Percentiles rank a stretch among this genome's conserved stretches.
Evolutionary conservation across 768 basidiomycete species (phyloP).

Genomic region (Chalciporus pseudorubinellus): DNA sequence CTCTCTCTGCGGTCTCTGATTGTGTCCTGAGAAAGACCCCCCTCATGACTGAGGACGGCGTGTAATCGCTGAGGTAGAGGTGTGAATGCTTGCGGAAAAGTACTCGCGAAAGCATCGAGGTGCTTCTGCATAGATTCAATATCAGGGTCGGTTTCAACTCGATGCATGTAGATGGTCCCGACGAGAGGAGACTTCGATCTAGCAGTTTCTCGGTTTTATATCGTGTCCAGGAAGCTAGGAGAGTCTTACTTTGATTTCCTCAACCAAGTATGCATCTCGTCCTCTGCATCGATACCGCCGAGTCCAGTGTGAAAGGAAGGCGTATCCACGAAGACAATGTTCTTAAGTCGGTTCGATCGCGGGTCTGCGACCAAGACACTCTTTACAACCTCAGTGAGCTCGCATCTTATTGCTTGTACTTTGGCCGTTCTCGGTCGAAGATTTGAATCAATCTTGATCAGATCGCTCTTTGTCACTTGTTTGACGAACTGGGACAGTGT

Average conservation of each 20-base stretch:
- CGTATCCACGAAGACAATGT: slow-evolving; percentile 20
- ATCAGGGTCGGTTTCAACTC: neutral
- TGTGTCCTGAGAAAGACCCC: fast-evolving
- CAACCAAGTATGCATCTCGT: slow-evolving; percentile 7
- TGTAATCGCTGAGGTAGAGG: neutral
- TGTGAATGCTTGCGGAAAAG: slow-evolving; percentile 6
- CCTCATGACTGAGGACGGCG: slow-evolving; percentile 10
- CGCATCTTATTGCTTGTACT: slow-evolving; percentile 14
- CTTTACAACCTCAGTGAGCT: slow-evolving; percentile 10
- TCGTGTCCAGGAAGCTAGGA: too few relatives aligned
- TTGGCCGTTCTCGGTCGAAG: slow-evolving; percentile 5
- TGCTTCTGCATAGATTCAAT: neutral
- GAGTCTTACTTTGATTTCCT: neutral
- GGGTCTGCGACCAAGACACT: neutral
- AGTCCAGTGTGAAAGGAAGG: slow-evolving; percentile 20
- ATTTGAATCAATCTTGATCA: neutral
- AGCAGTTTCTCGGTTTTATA: neutral
- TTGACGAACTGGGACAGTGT: slow-evolving; percentile 9
- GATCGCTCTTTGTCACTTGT: slow-evolving; percentile 4
- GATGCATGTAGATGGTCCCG: slow-evolving; percentile 19
- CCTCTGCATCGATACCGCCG: slow-evolving; percentile 1
- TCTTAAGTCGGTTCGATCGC: too few relatives aligned
- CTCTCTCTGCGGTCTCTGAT: fast-evolving
- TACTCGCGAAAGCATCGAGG: slow-evolving; percentile 3
- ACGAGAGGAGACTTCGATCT: slow-evolving; percentile 7